Base-by-base conservation (phyloP, 208 protist species). In the Crithidia sp. region DNA sequence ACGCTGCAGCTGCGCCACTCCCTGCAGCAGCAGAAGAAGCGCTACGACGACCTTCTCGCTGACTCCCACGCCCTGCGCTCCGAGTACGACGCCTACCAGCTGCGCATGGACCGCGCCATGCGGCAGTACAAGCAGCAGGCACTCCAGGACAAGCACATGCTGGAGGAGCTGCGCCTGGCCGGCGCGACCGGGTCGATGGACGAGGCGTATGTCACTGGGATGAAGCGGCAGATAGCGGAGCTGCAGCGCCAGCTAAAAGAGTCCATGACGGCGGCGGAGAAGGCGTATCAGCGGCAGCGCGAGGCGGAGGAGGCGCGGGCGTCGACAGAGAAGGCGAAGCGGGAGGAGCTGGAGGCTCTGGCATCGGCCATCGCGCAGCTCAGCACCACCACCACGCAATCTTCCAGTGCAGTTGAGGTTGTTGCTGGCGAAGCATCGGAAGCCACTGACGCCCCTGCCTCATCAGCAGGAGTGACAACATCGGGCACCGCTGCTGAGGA, bases 71-170 rank as follows among this genome's bases (percentile, higher is more conserved):
- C 56, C 3, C 68, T 82, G 47, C 77, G 72, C 3, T 77, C 67
- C 6, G 80, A 83, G 74, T 88, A 77, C 58, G 73, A 83, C 58
- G 69, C 77, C 45, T 83, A 81, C 52, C 62, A 67, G n/a, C 71
- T 74, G 10, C 77, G 60, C 16, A 62, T 65, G 5, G 69, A 79
- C 4, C 59, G 53, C 40, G 61, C 70, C n/a, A 54, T 64, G 19
- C 68, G 73, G 16, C 50, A 81, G 55, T 45, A 65, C 9, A 61
- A 73, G 45, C 59, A 86, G 49, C 77, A 78, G 19, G 66, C 62
- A 0, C 7, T 63, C 44, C 41, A 83, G 12, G 76, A 81, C 67
- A 80, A 74, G 44, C 75, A 73, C 37, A 75, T 85, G 81, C 45
- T 86, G 36, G 80, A 81, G 39, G 81, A 86, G 63, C 58, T 86